Conservation (phyloP, 306 rosid genomes). For the Alnus glutinosa region DNA sequence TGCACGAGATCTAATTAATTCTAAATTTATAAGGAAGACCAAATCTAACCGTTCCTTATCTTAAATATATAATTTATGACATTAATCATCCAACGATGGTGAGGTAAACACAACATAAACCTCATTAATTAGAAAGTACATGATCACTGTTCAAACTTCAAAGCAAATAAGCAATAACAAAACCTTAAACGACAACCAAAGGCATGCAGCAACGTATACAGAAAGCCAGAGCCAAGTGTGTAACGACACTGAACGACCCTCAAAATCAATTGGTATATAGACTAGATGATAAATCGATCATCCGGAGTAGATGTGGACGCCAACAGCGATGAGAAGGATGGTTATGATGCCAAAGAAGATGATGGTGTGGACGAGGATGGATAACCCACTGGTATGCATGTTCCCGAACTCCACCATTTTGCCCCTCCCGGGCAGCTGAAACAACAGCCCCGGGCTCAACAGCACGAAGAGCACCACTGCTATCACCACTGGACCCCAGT, state of each 20-base stretch:
- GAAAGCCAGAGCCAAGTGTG: background rate
- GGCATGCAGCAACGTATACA: background rate
- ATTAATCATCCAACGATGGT: background rate
- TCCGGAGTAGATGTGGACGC: constrained; percentile 61
- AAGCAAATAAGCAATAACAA: background rate
- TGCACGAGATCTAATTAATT: too few species aligned
- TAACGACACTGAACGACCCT: background rate
- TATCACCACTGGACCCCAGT: constrained; percentile 78
- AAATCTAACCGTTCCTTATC: too few species aligned
- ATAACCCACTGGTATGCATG: constrained; percentile 55
- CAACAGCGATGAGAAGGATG: constrained; percentile 60
- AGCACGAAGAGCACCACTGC: constrained; percentile 72
- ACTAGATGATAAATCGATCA: constrained; percentile 6
- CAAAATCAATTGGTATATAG: background rate
- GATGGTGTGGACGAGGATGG: constrained; percentile 60
- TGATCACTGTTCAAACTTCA: background rate
- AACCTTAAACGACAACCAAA: background rate
- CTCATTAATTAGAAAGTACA: background rate
- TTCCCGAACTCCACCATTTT: constrained; percentile 56
- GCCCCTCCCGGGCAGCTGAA: constrained; percentile 58
- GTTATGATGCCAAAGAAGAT: constrained; percentile 72
- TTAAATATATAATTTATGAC: background rate
- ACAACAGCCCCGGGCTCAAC: constrained; percentile 59
- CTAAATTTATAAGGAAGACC: too few species aligned
- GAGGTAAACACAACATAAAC: background rate